Conservation (phyloP, 108 stramenopile species). For the Cyclotella atomus region DNA sequence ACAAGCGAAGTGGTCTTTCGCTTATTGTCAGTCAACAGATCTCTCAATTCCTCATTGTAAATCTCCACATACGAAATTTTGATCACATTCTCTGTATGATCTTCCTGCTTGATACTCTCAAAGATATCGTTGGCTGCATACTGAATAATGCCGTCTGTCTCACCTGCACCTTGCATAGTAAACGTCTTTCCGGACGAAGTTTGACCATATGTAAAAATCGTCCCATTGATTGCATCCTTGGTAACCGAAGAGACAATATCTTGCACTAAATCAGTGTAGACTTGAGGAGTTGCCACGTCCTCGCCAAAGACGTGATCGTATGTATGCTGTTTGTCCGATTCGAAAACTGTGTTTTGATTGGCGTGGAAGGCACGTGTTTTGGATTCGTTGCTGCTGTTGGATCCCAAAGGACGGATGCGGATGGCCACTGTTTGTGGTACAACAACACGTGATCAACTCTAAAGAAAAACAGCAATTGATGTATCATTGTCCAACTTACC, state of each 20-base stretch:
- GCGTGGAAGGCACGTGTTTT: constrained; percentile 71
- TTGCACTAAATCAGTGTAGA: constrained; percentile 86
- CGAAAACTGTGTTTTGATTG: constrained; percentile 58
- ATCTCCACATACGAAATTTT: constrained; percentile 85
- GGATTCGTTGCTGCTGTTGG: no score
- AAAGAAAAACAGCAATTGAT: neutral
- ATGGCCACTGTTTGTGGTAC: constrained; percentile 13
- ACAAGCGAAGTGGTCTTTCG: constrained; percentile 17
- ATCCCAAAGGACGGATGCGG: constrained; percentile 63
- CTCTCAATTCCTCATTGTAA: constrained; percentile 83
- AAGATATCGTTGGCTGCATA: constrained; percentile 67
- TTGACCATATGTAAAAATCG: constrained; percentile 94
- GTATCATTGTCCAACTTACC: neutral
- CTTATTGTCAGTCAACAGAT: constrained; percentile 59
- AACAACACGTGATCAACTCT: neutral
- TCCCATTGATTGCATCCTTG: constrained; percentile 94
- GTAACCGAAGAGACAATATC: constrained; percentile 85
- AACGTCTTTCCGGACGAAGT: constrained; percentile 92
- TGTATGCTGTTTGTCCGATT: constrained; percentile 78
- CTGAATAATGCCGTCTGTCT: constrained; percentile 8
- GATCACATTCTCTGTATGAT: no score
- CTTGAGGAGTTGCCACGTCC: constrained; percentile 68
- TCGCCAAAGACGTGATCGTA: constrained; percentile 93
- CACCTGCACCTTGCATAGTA: constrained; percentile 87
- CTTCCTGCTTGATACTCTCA: constrained; percentile 54